Conservation (phyloP, 192 early-diverging fungal genomes). For the Radiomyces spectabilis region DNA sequence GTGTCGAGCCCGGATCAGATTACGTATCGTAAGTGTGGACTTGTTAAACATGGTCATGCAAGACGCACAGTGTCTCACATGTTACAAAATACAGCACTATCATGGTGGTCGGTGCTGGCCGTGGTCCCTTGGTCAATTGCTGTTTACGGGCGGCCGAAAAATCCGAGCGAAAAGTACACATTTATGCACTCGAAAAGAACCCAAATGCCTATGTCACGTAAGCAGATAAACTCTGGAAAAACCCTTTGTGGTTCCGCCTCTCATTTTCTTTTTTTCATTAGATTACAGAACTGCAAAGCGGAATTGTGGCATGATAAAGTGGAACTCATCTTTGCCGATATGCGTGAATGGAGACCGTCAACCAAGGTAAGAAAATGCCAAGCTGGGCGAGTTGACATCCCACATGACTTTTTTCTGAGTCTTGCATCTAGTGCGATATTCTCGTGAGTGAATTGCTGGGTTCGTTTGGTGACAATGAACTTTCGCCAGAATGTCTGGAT, state of each 20-base stretch:
- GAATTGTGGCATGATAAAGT: conserved; percentile 76
- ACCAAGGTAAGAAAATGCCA: conserved; percentile 40
- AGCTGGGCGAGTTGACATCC: neutral
- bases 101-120: conserved; percentile 92
- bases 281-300: conserved; percentile 68
- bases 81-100: conserved; percentile 71
- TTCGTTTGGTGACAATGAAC: conserved; percentile 98
- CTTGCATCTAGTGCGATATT: conserved; percentile 64
- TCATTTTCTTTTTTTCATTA: conserved; percentile 16
- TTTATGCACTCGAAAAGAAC: conserved; percentile 96
- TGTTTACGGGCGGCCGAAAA: conserved; percentile 70
- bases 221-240: conserved; percentile 6
- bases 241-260: too few relatives aligned
- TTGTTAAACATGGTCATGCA: too few relatives aligned
- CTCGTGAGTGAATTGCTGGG: conserved; percentile 94
- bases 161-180: conserved; percentile 46
- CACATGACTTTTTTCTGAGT: neutral
- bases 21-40: conserved; percentile 54
- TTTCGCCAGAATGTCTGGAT: conserved; percentile 98
- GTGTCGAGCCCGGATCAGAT: conserved; percentile 24
- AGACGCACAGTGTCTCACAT: too few relatives aligned
- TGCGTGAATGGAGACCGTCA: conserved; percentile 74
- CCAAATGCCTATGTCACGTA: conserved; percentile 86
- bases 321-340: conserved; percentile 79
- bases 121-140: conserved; percentile 89